Conservation (phyloP, 805 yeast genomes). For the Kregervanrija pseudodelftensis region DNA sequence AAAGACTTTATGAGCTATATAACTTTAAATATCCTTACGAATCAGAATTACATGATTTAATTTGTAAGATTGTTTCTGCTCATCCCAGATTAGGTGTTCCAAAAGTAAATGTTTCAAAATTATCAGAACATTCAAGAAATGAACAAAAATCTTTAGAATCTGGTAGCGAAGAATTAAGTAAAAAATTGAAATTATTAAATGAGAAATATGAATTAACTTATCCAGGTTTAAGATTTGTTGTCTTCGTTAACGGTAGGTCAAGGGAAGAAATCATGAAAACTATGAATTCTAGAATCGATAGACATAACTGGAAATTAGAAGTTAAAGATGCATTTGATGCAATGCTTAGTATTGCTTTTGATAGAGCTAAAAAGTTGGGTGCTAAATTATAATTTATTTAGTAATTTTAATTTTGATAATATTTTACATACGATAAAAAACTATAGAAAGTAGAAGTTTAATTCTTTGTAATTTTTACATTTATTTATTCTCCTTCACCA, state of each 20-base stretch:
- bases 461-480: not conserved
- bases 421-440: too few relatives aligned
- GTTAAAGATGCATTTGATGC: slow-evolving; percentile 67
- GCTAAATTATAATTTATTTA: slow-evolving; percentile 23
- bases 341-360: slow-evolving; percentile 87
- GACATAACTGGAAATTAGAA: slow-evolving; percentile 50
- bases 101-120: slow-evolving; percentile 23
- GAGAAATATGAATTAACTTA: slow-evolving; percentile 36
- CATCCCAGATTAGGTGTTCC: slow-evolving; percentile 85
- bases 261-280: slow-evolving; percentile 56
- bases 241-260: slow-evolving; percentile 80
- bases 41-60: not conserved
- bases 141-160: slow-evolving; percentile 66
- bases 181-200: slow-evolving; percentile 46
- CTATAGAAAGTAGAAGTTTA: not conserved
- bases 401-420: too few relatives aligned
- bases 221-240: slow-evolving; percentile 74
- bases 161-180: slow-evolving; percentile 42
- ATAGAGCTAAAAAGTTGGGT: slow-evolving; percentile 54
- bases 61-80: slow-evolving; percentile 63
- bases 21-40: slow-evolving; percentile 1
- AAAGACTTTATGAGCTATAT: slow-evolving; percentile 3
- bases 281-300: slow-evolving; percentile 52
- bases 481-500: slow-evolving; percentile 7
- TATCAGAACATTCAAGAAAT: slow-evolving; percentile 56